Base-by-base conservation (phyloP, 352 stramenopile genomes). In the Globisporangium nodosum region DNA sequence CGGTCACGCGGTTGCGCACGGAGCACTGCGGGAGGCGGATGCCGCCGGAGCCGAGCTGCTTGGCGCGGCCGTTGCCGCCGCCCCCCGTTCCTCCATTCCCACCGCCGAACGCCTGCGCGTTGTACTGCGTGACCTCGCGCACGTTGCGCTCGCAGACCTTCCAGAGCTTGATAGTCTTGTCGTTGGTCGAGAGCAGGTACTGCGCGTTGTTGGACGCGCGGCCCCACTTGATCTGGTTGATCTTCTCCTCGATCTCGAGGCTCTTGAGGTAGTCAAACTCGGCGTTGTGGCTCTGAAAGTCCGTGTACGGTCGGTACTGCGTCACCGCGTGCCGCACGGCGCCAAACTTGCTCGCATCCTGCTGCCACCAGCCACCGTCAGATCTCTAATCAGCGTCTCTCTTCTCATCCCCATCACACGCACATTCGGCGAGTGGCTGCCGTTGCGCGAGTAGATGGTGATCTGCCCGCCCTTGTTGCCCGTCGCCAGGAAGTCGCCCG, bases 131-230 rank as follows among this genome's bases (percentile, higher is more conserved):
- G 54, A 92, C 73, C 54, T 88, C 78, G 49, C 74, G 71, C 31
- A 94, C 81, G 31, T 81, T 86, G 49, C 82, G 81, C 68, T 92
- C 81, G 61, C 88, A 73, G 39, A 98, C 65, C 54, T 97, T 97
- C 96, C 96, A 99, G 27, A 99, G 73, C 72, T 98, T 98, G 64
- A 99, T 96, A 33, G 96, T 98, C 75, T 98, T 98, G 78, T 98
- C 94, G 71, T 99, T 99, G 20, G 96, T 98, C 12, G 88, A 94
- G 43, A 98, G 78, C 46, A 99, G 64, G 54, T 96, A 98, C 49
- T 96, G 74, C n/a, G 90, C 83, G 53, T 94, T 90, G 67, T 91
- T 95, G 45, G 78, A 86, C 9, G 79, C 69, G n/a, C 78, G 73
- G 60, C 90, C 97, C 89, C 92, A 99, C 64, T 96, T 95, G 69